A percentile compares a stretch with the other conserved stretches of the same genome.
Evolutionary conservation across 1,284 basidiomycete species (phyloP).

Genomic region (Microbotryum violaceum): DNA sequence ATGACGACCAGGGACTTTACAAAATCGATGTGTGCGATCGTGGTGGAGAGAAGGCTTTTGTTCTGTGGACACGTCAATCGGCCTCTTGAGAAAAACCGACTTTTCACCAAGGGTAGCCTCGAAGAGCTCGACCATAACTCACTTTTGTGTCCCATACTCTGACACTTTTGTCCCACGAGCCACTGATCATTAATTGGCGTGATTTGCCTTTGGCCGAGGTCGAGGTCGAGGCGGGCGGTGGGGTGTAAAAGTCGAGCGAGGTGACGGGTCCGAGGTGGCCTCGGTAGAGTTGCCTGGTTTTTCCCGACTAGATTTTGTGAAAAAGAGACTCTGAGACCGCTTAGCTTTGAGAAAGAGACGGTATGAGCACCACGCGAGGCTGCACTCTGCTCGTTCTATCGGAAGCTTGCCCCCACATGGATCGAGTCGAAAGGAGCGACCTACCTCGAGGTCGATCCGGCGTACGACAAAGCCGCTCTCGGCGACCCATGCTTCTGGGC

Average conservation of each 20-base stretch:
- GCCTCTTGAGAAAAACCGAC: neutral
- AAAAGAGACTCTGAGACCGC: neutral
- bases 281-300: slow-evolving; percentile 59
- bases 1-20: slow-evolving; percentile 70
- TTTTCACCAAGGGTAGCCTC: neutral
- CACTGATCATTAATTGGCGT: slow-evolving; percentile 55
- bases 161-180: slow-evolving; percentile 88
- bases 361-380: neutral
- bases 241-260: slow-evolving; percentile 55
- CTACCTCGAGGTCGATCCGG: slow-evolving; percentile 65
- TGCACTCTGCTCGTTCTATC: neutral
- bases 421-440: slow-evolving; percentile 10
- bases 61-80: slow-evolving; percentile 47
- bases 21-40: slow-evolving; percentile 71
- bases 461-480: slow-evolving; percentile 70
- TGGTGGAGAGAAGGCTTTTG: slow-evolving; percentile 58
- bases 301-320: slow-evolving; percentile 57
- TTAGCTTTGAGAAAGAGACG: neutral
- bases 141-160: slow-evolving; percentile 72
- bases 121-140: slow-evolving; percentile 29
- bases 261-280: slow-evolving; percentile 84
- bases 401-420: too few relatives aligned
- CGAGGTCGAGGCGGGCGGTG: slow-evolving; percentile 36
- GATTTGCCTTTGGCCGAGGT: slow-evolving; percentile 37
- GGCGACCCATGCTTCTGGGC: slow-evolving; percentile 63